Evolutionary conservation across 208 protist genomes (phyloP).

Genomic region (Leishmania guyanensis): DNA sequence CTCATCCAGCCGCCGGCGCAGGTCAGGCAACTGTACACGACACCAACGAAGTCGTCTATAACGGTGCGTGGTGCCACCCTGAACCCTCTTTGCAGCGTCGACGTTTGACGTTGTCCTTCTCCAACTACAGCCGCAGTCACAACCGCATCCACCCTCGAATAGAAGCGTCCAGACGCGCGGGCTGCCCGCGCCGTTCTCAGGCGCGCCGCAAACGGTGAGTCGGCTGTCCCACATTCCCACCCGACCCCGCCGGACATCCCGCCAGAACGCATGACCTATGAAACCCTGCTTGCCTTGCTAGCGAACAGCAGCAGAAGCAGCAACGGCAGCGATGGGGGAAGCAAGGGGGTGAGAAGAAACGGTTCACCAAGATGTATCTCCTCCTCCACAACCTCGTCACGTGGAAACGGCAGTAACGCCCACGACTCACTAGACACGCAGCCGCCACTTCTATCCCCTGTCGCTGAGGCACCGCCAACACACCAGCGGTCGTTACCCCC

Average conservation of each 20-base stretch:
- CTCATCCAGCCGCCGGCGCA: background rate
- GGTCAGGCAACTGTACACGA: constrained; percentile 5
- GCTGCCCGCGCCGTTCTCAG: constrained; percentile 5
- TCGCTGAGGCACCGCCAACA: background rate
- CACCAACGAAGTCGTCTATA: constrained; percentile 13
- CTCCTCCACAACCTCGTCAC: background rate
- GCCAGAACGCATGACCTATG: background rate
- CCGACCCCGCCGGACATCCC: background rate
- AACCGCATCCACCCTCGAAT: background rate
- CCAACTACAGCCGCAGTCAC: background rate
- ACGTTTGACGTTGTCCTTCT: constrained; percentile 5
- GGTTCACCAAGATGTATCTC: background rate
- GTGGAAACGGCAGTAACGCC: too few relatives aligned
- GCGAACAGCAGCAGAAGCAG: constrained; percentile 4
- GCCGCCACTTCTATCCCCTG: background rate
- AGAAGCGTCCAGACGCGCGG: constrained; percentile 12
- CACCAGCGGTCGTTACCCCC: background rate
- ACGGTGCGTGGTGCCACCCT: constrained; percentile 15
- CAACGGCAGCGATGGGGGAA: background rate
- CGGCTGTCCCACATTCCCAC: background rate
- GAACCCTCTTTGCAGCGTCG: background rate
- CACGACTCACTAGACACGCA: background rate
- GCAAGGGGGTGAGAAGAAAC: background rate
- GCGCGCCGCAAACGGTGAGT: background rate
- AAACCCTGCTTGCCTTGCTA: constrained; percentile 19